Conservation (phyloP, 768 basidiomycete genomes). For the Mycena haematopus region DNA sequence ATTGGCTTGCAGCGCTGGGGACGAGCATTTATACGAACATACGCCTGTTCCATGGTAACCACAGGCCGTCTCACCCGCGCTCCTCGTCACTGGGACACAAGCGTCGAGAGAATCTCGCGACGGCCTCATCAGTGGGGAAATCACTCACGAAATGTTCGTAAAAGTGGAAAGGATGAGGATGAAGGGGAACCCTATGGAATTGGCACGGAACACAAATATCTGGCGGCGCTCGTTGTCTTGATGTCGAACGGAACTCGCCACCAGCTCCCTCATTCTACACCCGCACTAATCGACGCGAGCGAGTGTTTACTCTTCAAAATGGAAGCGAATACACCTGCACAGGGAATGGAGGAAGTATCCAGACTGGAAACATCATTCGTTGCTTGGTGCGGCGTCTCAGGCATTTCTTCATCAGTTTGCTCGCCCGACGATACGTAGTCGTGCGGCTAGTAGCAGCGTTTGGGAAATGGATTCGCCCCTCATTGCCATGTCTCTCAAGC, state of each 20-base stretch:
- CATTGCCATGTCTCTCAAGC: slow-evolving; percentile 26
- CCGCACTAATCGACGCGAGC: slow-evolving; percentile 48
- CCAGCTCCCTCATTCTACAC: slow-evolving; percentile 50
- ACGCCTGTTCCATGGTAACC: slow-evolving; percentile 7
- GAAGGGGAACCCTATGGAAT: slow-evolving; percentile 37
- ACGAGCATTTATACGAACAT: background rate
- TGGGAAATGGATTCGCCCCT: slow-evolving; percentile 21
- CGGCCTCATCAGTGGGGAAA: slow-evolving; percentile 57
- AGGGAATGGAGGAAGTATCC: slow-evolving; percentile 54
- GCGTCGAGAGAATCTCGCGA: slow-evolving; percentile 50
- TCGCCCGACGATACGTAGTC: background rate
- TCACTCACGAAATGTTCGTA: slow-evolving; percentile 58
- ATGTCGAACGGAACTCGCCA: slow-evolving; percentile 15
- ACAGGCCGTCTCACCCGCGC: background rate
- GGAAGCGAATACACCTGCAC: slow-evolving; percentile 50
- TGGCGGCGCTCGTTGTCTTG: slow-evolving; percentile 1
- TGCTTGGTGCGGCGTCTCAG: slow-evolving; percentile 41
- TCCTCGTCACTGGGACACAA: background rate
- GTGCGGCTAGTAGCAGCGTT: slow-evolving; percentile 18
- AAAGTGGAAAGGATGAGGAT: slow-evolving; percentile 52
- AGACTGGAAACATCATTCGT: slow-evolving; percentile 53
- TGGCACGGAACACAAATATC: slow-evolving; percentile 21
- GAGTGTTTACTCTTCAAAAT: slow-evolving; percentile 45
- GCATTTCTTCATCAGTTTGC: slow-evolving; percentile 44
- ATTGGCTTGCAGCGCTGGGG: slow-evolving; percentile 15